Conservation (phyloP, 129 eudicot genomes). For the Daucus carota region DNA sequence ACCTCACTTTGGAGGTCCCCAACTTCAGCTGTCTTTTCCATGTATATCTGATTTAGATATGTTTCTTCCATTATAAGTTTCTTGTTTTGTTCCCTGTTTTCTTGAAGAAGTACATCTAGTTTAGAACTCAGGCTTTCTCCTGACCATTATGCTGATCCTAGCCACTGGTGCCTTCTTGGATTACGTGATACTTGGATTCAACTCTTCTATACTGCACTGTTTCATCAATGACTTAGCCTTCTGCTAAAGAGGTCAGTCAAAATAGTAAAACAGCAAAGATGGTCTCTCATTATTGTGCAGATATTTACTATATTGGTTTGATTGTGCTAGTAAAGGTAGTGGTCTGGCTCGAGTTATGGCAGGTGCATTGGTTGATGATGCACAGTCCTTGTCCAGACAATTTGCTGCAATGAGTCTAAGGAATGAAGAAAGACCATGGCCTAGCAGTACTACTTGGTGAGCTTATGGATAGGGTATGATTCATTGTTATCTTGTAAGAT, state of each 20-base stretch:
- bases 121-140: conserved; percentile 51
- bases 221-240: too few species aligned
- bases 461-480: too few species aligned
- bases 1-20: conserved; percentile 42
- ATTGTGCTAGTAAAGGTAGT: conserved; percentile 35
- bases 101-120: conserved; percentile 52
- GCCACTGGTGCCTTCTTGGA: too few species aligned
- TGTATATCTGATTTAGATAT: conserved; percentile 40
- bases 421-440: neutral
- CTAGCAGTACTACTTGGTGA: neutral
- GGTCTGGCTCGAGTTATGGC: conserved; percentile 21
- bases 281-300: too few species aligned
- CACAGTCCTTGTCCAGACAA: neutral
- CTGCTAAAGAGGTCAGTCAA: too few species aligned
- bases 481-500: too few species aligned
- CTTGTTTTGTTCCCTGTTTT: conserved; percentile 42
- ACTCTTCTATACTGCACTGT: too few species aligned
- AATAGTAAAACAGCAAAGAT: too few species aligned
- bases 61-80: conserved; percentile 40
- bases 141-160: too few species aligned
- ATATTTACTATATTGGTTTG: too few species aligned
- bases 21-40: conserved; percentile 51
- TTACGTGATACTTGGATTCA: too few species aligned
- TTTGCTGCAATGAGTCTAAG: neutral
- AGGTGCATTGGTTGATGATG: conserved; percentile 16